A percentile compares a stretch with the other conserved stretches of the same genome.
phyloP scores from a whole-genome alignment of 192 early-diverging fungal genomes.

The Coemansia sp. region DNA sequence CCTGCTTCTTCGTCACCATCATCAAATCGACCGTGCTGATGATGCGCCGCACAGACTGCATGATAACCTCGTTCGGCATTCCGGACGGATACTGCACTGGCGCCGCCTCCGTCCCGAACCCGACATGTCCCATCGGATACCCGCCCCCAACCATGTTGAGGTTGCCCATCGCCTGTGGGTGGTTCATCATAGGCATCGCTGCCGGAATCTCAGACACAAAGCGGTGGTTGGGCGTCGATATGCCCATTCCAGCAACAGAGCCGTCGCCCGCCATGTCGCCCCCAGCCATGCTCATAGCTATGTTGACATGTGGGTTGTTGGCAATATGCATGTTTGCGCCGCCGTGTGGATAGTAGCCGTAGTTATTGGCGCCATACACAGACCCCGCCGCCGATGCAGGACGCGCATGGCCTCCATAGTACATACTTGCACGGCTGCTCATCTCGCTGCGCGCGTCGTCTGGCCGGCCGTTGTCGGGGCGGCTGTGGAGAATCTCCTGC shows the following conservation, averaged over 20 bases:
- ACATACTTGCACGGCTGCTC: constrained; percentile 55
- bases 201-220: constrained; percentile 16
- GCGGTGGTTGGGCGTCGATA: constrained; percentile 9
- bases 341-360: constrained; percentile 43
- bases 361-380: constrained; percentile 38
- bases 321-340: constrained; percentile 45
- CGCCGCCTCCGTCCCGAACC: constrained; percentile 8
- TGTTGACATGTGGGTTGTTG: constrained; percentile 21
- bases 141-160: neutral
- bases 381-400: constrained; percentile 50
- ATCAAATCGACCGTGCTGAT: constrained; percentile 91
- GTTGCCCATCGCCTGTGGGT: neutral
- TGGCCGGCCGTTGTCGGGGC: constrained; percentile 26
- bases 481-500: constrained; percentile 54
- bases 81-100: constrained; percentile 39
- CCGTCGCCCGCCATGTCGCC: constrained; percentile 28
- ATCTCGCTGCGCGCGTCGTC: constrained; percentile 53
- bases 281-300: constrained; percentile 36
- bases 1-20: constrained; percentile 98
- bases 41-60: constrained; percentile 68
- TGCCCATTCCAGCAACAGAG: constrained; percentile 24
- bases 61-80: constrained; percentile 70
- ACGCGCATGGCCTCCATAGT: constrained; percentile 48
- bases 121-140: constrained; percentile 9
- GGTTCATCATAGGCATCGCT: constrained; percentile 1